Evolutionary conservation across 1,284 basidiomycete genomes (phyloP).

Genomic region (Apiotrichum brassicae): DNA sequence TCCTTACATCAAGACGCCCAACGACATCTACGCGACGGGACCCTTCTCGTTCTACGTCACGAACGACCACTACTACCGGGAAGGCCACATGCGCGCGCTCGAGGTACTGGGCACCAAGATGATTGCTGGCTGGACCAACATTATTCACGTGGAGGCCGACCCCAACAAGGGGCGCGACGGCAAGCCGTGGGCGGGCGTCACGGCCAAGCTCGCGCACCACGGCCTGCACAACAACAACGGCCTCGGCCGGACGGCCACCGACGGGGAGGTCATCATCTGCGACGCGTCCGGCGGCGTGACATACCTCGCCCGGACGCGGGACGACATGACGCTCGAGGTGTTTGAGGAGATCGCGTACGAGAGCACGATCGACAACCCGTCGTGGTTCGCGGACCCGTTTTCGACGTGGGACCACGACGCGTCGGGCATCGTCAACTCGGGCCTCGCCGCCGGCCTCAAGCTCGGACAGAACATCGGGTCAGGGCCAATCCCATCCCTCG

Average conservation of each 20-base stretch:
- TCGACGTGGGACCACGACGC: conserved; percentile 13
- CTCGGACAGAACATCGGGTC: conserved; percentile 2
- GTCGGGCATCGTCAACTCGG: conserved; percentile 24
- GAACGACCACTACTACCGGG: conserved; percentile 32
- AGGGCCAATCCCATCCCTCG: conserved; percentile 5
- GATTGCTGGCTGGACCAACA: conserved; percentile 13
- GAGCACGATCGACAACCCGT: conserved; percentile 32
- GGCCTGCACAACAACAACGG: conserved; percentile 35
- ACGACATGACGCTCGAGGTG: conserved; percentile 5
- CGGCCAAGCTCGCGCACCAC: conserved; percentile 16
- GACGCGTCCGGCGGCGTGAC: conserved; percentile 26
- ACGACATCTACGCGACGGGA: conserved; percentile 26
- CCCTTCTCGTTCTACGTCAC: conserved; percentile 27
- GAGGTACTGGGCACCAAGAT: conserved; percentile 24
- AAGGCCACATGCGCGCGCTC: conserved; percentile 18
- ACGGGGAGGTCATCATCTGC: conserved; percentile 18
- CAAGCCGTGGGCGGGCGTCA: conserved; percentile 4
- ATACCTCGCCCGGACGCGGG: conserved; percentile 5
- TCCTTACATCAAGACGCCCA: conserved; percentile 25
- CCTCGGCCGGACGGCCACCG: conserved; percentile 21
- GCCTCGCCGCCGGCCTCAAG: conserved; percentile 15
- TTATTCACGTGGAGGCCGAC: conserved; percentile 17
- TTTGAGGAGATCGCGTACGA: conserved; percentile 3
- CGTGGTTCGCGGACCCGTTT: conserved; percentile 26
- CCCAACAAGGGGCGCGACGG: not conserved